Conservation (phyloP, 768 basidiomycete species). For the Tylopilus vinaceipallidus region DNA sequence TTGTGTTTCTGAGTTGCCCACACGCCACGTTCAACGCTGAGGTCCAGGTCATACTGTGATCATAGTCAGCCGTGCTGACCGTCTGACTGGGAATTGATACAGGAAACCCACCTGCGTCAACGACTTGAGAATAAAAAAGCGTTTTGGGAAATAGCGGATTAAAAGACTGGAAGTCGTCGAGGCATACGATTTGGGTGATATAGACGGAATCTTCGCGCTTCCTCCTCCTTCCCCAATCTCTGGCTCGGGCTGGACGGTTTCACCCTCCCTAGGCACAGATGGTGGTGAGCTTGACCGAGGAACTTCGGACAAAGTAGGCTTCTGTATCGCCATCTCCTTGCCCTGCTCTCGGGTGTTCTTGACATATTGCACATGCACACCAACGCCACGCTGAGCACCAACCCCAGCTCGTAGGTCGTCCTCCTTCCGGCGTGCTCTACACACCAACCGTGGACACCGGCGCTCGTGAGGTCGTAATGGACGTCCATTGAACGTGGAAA, state of each 20-base stretch:
- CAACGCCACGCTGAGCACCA: constrained; percentile 84
- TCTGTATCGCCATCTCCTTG: constrained; percentile 14
- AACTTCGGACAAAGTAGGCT: neutral
- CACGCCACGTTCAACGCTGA: constrained; percentile 71
- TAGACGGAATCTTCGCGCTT: constrained; percentile 18
- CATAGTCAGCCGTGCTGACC: neutral
- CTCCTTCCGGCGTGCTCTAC: constrained; percentile 73
- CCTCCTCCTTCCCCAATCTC: neutral
- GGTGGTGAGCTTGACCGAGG: neutral
- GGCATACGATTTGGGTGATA: constrained; percentile 63
- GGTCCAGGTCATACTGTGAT: constrained; percentile 70
- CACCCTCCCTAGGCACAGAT: too few relatives aligned
- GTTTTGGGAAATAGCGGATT: constrained; percentile 70
- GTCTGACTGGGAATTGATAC: neutral
- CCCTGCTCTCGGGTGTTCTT: constrained; percentile 52
- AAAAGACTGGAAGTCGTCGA: constrained; percentile 87
- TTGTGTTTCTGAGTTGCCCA: constrained; percentile 97
- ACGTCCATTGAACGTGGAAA: constrained; percentile 68
- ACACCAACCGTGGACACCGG: constrained; percentile 76
- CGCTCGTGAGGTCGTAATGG: constrained; percentile 68
- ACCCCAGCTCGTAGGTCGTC: constrained; percentile 91
- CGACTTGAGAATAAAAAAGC: constrained; percentile 94
- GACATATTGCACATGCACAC: constrained; percentile 83
- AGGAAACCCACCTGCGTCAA: constrained; percentile 60
- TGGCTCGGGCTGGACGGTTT: constrained; percentile 19